phyloP scores from a whole-genome alignment of 257 asterid genomes.

The Solanum virginianum region DNA sequence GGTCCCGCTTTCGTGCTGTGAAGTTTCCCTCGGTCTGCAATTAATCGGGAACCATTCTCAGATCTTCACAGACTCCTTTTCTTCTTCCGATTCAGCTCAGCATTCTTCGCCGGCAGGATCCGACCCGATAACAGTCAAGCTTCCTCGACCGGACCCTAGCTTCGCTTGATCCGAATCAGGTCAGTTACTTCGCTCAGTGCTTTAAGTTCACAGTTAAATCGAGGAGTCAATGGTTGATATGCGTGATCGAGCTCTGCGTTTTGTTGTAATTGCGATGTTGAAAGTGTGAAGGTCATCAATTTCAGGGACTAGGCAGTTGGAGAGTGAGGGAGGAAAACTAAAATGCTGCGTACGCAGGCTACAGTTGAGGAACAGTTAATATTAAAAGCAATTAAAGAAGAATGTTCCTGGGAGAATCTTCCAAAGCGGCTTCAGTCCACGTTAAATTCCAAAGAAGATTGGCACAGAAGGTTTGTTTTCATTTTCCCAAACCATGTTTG shows the following conservation, averaged over 20 bases:
- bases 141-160: neutral
- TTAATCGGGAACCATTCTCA: neutral
- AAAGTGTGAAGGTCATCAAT: neutral
- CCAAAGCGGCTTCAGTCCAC: constrained; percentile 94
- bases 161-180: neutral
- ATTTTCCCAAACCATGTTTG: neutral
- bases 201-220: neutral
- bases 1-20: neutral
- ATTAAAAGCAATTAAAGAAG: constrained; percentile 68
- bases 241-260: neutral
- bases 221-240: neutral
- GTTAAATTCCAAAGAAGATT: constrained; percentile 81
- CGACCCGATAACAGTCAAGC: neutral
- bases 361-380: constrained; percentile 88
- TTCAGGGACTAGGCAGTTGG: neutral
- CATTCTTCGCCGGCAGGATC: neutral
- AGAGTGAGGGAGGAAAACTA: neutral
- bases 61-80: constrained; percentile 1
- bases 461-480: constrained; percentile 67
- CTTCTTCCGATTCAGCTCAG: neutral
- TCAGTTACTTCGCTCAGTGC: neutral
- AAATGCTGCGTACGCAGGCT: constrained; percentile 67
- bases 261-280: neutral
- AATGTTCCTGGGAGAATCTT: constrained; percentile 75
- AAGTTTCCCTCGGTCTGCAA: neutral